Evolutionary conservation across 2,329 filamentous ascomycete genomes (phyloP), one percentile per base, ranked within the genome.

Genomic region (Aspergillus sergii): DNA sequence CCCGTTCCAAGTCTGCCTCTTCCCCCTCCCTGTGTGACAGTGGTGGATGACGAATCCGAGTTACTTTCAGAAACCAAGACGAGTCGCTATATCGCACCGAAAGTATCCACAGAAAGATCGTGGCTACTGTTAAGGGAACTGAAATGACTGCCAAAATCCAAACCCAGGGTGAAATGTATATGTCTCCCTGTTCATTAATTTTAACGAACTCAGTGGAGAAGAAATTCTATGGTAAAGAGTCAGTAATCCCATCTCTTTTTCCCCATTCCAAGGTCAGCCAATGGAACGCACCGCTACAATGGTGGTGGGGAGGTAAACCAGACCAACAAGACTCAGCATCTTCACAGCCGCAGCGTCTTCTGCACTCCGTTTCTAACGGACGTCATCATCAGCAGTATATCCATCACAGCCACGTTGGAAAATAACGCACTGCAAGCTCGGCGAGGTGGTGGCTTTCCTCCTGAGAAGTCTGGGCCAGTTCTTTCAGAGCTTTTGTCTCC

Each of bases 191-290:
- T n/a, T 65, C 63, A 26, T 63, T 54, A 30, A 59, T n/a, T 9
- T 63, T 59, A 2, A 65, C 63, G 46, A 67, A 67, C 26, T 55
- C 16, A 2, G 63, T 67, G n/a, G 65, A 65, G 28, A 67, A 67
- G 39, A 67, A 64, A 39, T 62, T 64, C 63, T 65, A 48, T 45
- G 8, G 14, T 5, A 23, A 19, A 12, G 26, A 32, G 46, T 60
- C 39, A 60, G 58, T 10, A 16, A 26, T 7, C 5, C 6, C 16
- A 12, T 16, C 11, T 9, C 4, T 10, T 23, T 23, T 55, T 46
- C 26, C 4, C n/a, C 16, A 28, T 23, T 21, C 10, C 10, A n/a
- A 21, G 23, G 12, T 14, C 19, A 28, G 16, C 19, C 21, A 41
- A 36, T n/a, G 8, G 23, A 12, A 51, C 63, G 12, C 61, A 67